Evolutionary conservation across 106 monocot genomes (phyloP), one percentile per base, ranked within the genome.

Genomic region (Platanthera guangdongensis): DNA sequence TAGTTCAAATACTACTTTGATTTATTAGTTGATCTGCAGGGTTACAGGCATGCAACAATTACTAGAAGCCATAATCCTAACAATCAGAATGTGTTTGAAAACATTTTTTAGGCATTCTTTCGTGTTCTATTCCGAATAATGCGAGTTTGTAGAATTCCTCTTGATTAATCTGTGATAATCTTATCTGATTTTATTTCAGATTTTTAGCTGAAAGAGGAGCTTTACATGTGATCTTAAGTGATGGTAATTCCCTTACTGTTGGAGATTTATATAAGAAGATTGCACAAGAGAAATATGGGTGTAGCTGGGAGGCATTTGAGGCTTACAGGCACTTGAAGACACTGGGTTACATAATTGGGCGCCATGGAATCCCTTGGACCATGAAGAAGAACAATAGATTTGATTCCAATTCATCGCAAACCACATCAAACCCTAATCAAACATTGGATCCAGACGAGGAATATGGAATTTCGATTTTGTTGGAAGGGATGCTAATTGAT

Each of bases 161-260:
- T 60, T 60, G 18, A 19, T 60, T 60, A 21, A 60, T 11, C 65
- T 59, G 25, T 28, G 65, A 22, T 65, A 65, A 28, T 11, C 65
- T 16, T 25, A 47, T 52, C 28, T 70, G 47, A 15, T 70, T 70
- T 76, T 21, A 25, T 76, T 82, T 30, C 52, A 94, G 94, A 74
- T 99, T 86, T 86, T 80, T 94, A 59, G 82, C 81, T 73, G 94
- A 94, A 88, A 87, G 81, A 78, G 97, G 97, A 51, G 97, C 92
- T 72, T 69, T 99, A 47, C 16, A 84, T 74, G 82, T 92, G n/a
- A 11, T 76, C 22, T 68, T 71, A 82, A 12, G 16, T 59, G 77
- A 84, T 30, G 86, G 80, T 71, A 79, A 53, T 55, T 50, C 39
- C 28, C 65, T 90, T 70, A 80, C 49, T 50, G 78, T 88, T 3